Evolutionary conservation across 2,329 filamentous ascomycete genomes (phyloP).

Genomic region (Chalaropsis ovoidea): DNA sequence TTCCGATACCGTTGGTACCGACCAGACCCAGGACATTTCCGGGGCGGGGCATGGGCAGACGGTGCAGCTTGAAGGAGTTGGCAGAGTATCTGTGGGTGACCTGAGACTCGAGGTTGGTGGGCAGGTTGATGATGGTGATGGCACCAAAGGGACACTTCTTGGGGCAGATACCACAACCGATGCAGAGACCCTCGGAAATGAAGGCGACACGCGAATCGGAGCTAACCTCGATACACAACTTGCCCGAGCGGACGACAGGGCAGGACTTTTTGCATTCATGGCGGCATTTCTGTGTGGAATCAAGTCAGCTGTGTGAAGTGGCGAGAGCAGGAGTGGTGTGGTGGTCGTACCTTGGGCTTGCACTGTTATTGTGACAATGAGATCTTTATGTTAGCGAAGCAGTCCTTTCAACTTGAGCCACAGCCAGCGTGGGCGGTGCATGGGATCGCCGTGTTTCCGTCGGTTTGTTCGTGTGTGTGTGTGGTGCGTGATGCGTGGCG

Average conservation of each 20-base stretch:
- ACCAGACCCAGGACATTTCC: conserved; percentile 94
- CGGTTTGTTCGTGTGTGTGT: too few species aligned
- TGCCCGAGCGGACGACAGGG: conserved; percentile 92
- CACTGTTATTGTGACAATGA: conserved; percentile 44
- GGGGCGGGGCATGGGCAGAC: conserved; percentile 87
- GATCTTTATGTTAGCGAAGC: conserved; percentile 12
- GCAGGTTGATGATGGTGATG: conserved; percentile 99
- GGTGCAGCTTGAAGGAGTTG: conserved; percentile 99
- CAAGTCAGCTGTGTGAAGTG: conserved; percentile 25
- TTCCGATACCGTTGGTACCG: conserved; percentile 99
- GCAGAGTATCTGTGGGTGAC: conserved; percentile 98
- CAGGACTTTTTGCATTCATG: conserved; percentile 99
- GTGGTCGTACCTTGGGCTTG: conserved; percentile 63
- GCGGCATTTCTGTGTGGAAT: conserved; percentile 69
- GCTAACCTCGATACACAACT: conserved; percentile 91
- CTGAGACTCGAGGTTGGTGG: conserved; percentile 95
- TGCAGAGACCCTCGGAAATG: conserved; percentile 91
- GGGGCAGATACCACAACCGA: conserved; percentile 98
- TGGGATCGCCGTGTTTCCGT: too few species aligned
- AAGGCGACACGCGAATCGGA: conserved; percentile 88
- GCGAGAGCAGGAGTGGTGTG: neutral
- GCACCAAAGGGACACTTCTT: conserved; percentile 99
- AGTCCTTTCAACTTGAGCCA: neutral
- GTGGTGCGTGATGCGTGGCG: conserved; percentile 28
- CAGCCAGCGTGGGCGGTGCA: neutral